Evolutionary conservation across 352 stramenopile genomes (phyloP).

Genomic region (Pythium aquatile): DNA sequence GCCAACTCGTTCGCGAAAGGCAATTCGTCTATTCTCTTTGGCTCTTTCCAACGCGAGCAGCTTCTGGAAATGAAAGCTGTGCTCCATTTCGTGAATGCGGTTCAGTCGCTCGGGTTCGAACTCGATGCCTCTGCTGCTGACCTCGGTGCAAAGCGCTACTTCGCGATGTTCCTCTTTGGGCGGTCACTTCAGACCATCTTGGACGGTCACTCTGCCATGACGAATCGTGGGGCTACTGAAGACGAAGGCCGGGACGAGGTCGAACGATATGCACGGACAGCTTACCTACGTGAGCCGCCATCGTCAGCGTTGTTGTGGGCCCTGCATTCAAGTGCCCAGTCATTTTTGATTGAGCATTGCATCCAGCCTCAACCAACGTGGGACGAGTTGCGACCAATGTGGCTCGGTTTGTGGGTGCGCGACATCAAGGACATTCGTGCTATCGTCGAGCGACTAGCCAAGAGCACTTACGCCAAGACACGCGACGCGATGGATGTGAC

Average conservation of each 20-base stretch:
- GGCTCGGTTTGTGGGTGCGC: constrained; percentile 80
- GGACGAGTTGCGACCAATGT: constrained; percentile 62
- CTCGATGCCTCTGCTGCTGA: constrained; percentile 74
- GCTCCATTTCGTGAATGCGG: constrained; percentile 57
- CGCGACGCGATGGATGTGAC: constrained; percentile 77
- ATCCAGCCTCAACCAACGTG: constrained; percentile 59
- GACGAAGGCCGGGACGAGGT: constrained; percentile 20
- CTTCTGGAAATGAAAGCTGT: constrained; percentile 73
- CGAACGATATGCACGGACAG: constrained; percentile 11
- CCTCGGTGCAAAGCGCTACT: constrained; percentile 72
- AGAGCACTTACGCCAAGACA: constrained; percentile 58
- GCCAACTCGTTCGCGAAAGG: constrained; percentile 12
- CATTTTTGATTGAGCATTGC: constrained; percentile 72
- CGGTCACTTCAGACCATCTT: constrained; percentile 55
- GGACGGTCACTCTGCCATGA: constrained; percentile 18
- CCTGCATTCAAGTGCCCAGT: constrained; percentile 79
- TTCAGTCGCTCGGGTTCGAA: constrained; percentile 78
- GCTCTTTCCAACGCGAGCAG: constrained; percentile 62
- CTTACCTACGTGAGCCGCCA: constrained; percentile 47
- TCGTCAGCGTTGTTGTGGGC: constrained; percentile 78
- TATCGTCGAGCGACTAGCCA: constrained; percentile 69
- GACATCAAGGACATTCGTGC: constrained; percentile 64
- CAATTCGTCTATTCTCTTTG: constrained; percentile 62
- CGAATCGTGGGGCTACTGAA: constrained; percentile 22
- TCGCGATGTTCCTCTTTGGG: constrained; percentile 65